Base-by-base conservation (phyloP, 2,329 filamentous ascomycete species). In the Colletotrichum lentis region DNA sequence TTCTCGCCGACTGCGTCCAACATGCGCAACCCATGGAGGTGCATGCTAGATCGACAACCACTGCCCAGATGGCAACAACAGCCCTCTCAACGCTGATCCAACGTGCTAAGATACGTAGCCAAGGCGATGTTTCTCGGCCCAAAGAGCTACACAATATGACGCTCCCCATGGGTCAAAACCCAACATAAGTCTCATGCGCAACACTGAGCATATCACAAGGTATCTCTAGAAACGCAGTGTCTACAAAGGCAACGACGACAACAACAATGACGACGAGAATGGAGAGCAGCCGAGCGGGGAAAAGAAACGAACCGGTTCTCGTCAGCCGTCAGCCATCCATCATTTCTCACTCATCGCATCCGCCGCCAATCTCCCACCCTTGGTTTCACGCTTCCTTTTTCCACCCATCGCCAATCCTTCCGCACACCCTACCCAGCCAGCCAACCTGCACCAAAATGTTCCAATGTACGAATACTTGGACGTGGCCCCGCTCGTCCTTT, bases 1-100 rank as follows among this genome's bases (percentile, higher is more conserved):
- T 60, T 56, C 65, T 68, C 66, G 65, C 66, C 66, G 66, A 68
- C 47, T 66, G 62, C 66, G 56, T 54, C 47, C 43, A 22, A 22
- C 5, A 22, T 50, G 44, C 12, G 46, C 11, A 59, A 39, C 27
- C 64, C 62, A 64, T 54, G 41, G 41, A 67, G 61, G 35, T 46
- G 64, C 60, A 64, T 67, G 49, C 49, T 18, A 44, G 54, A 67
- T 67, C 65, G 61, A 67, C 61, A 59, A 22, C 31, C 24, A 64
- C 41, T 37, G 61, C 54, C 49, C 41, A 50, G 52, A 57, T 49
- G 52, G 61, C 24, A 37, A 31, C 46, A n/a, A 24, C 31, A 52
- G 14, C 31, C 35, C 31, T 27, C 31, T 22, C 18, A 53, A 39
- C 35, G 50, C 18, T 37, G 50, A 37, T 31, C 18, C 16, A 35